These are phyloP conservation scores for Quercus phellos DNA, from an alignment of 331 rosid species.

Conservation along the genomic window DNA sequence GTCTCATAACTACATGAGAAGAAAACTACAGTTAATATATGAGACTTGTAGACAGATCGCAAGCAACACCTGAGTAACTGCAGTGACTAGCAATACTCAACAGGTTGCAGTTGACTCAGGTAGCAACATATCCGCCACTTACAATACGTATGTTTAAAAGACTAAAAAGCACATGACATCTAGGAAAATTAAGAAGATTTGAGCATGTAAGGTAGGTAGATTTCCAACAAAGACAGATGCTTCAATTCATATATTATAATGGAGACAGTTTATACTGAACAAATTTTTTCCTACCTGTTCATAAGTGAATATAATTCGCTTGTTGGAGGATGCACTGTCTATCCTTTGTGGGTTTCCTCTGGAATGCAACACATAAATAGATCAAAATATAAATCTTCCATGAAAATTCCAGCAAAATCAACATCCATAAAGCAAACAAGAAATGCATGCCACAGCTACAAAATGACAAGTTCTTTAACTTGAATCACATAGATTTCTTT, in stretches of 20 bases:
- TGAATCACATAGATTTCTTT: not conserved
- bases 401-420: not conserved
- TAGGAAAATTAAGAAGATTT: not conserved
- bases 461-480: not conserved
- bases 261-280: not conserved
- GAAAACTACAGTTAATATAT: not conserved
- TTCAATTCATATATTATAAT: conserved; percentile 1
- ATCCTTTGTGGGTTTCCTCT: conserved; percentile 99
- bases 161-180: not conserved
- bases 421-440: not conserved
- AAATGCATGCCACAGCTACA: not conserved
- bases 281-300: conserved; percentile 63
- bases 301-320: conserved; percentile 75
- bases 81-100: not conserved
- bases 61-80: not conserved
- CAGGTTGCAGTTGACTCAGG: not conserved
- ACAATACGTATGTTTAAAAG: not conserved
- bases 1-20: not conserved
- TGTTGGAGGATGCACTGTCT: conserved; percentile 82
- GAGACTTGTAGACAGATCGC: not conserved
- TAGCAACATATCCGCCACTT: not conserved
- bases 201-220: not conserved
- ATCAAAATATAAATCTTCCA: conserved; percentile 1
- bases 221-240: not conserved
- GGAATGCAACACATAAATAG: conserved; percentile 21